Evolutionary conservation across 2,329 filamentous ascomycete species (phyloP), one percentile per base, ranked within the genome.

Genomic region (Escovopsis weberi): DNA sequence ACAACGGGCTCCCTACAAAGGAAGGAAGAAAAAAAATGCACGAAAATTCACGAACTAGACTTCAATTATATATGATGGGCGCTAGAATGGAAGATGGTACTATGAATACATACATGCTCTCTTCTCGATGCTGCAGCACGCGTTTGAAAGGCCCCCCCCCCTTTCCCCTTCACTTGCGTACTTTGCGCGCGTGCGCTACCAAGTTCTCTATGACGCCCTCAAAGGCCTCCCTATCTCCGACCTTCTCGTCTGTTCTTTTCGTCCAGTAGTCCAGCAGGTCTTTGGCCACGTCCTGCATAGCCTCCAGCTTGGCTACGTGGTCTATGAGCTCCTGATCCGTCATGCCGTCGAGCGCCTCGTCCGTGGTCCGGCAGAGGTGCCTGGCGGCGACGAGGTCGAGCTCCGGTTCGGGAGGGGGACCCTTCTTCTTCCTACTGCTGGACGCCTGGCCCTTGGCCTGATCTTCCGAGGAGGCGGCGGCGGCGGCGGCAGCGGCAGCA

Each of bases 171-270:
- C 66, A 85, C 63, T 88, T 91, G 57, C 86, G 74, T 44, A 86
- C 78, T 64, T 88, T 85, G 59, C 86, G 74, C 40, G 86, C 86
- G 65, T 94, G 86, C 60, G 87, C 91, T 37, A 95, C 89, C 50
- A 96, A 62, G 60, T 94, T 95, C 64, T 94, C 89, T 70, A 96
- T 95, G 12, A 96, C 89, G 1, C 86, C 87, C 59, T 96, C 89
- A 59, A 95, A 91, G 3, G 87, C 85, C 58, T 95, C 89, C 52
- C 91, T 81, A 57, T 96, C 89, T 35, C 85, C 85, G 49, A 94
- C 67, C 53, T 89, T 85, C 52, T 87, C 86, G 57, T 94, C 88
- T 42, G 83, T 81, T 53, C 80, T 70, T 66, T 85, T 84, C 52
- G 85, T 74, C 89, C 89, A 96, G 58, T 89, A 94, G 50, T 86